phyloP scores from a whole-genome alignment of 2,329 filamentous ascomycete species.

The Cryphonectria nitschkei region DNA sequence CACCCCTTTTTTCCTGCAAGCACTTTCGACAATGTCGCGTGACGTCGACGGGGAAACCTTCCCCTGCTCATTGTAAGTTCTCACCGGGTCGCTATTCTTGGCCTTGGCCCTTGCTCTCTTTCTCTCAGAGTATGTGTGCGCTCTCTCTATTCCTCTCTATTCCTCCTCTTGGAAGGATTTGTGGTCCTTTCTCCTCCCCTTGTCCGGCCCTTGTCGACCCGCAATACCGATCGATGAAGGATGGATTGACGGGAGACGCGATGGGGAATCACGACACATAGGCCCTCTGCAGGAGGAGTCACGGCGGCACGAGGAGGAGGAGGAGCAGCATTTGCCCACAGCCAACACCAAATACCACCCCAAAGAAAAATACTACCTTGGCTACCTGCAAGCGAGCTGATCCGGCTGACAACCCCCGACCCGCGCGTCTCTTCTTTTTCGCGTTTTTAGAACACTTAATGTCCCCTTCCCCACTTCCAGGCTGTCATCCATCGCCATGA shows the following conservation, averaged over 20 bases:
- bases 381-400: constrained; percentile 4
- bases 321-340: background rate
- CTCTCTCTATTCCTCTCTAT: background rate
- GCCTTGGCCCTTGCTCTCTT: constrained; percentile 3
- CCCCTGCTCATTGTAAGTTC: constrained; percentile 64
- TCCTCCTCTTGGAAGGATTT: background rate
- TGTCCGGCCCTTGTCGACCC: constrained; percentile 1
- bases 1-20: background rate
- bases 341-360: background rate
- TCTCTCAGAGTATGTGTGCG: background rate
- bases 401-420: constrained; percentile 7
- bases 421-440: constrained; percentile 13
- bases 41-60: constrained; percentile 49
- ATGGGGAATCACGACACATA: background rate
- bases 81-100: constrained; percentile 29
- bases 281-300: background rate
- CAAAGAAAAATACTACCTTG: background rate
- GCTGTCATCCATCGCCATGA: constrained; percentile 75
- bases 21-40: constrained; percentile 14
- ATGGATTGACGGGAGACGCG: background rate
- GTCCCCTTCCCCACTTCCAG: constrained; percentile 81
- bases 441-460: constrained; percentile 63
- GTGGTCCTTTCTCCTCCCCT: background rate
- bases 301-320: background rate
- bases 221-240: constrained; percentile 3